phyloP scores from a whole-genome alignment of 78 protist species.

The Dictyostelium firmibasis region DNA sequence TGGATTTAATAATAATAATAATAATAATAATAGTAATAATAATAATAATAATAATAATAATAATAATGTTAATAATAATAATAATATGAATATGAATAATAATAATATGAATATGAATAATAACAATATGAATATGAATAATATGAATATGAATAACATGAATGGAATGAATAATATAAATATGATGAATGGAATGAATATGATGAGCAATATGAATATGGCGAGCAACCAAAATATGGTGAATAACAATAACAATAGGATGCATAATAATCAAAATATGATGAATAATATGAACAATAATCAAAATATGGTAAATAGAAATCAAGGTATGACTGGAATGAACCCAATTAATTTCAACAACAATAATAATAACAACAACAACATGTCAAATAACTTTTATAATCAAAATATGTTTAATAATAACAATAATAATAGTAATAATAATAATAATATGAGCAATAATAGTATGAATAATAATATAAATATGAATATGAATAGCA shows the following conservation, averaged over 20 bases:
- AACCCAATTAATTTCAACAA: neutral
- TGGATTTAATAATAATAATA: neutral
- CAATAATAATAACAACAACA: constrained; percentile 11
- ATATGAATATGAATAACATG: neutral
- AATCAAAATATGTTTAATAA: constrained; percentile 7
- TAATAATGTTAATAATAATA: neutral
- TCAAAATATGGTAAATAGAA: neutral
- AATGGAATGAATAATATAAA: neutral
- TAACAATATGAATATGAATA: neutral
- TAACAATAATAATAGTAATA: neutral
- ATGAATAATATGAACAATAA: neutral
- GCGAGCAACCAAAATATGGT: neutral
- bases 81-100: no score
- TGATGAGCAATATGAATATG: neutral
- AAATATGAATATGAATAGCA: neutral
- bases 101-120: neutral
- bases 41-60: neutral
- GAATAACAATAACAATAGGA: neutral
- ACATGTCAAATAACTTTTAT: neutral
- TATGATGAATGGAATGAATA: neutral
- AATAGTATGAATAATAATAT: neutral
- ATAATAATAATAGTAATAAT: neutral
- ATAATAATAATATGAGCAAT: neutral
- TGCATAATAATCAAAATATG: neutral
- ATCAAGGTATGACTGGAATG: neutral